Percentiles rank a stretch among this genome's conserved stretches.
Evolutionary conservation across 2,329 filamentous ascomycete genomes (phyloP).

Genomic region (Neocatenulostroma microsporum): DNA sequence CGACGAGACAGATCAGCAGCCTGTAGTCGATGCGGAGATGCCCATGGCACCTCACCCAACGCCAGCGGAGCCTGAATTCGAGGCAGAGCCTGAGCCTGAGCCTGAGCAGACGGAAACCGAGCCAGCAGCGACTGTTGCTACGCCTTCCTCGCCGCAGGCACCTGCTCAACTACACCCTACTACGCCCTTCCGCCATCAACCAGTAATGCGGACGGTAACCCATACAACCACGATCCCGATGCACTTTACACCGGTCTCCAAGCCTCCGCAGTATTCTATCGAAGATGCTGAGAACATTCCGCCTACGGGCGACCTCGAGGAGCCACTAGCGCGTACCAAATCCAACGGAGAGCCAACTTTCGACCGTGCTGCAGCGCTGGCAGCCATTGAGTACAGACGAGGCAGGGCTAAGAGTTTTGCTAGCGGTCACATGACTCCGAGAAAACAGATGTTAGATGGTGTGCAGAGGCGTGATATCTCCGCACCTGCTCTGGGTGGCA

Average conservation of each 20-base stretch:
- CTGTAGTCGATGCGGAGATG: slow-evolving; percentile 10
- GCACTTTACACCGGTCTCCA: slow-evolving; percentile 37
- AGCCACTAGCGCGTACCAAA: no score
- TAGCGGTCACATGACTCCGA: slow-evolving; percentile 54
- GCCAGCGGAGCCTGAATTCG: slow-evolving; percentile 11
- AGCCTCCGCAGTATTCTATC: slow-evolving; percentile 11
- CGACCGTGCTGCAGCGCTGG: slow-evolving; percentile 63
- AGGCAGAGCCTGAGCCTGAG: slow-evolving; percentile 7
- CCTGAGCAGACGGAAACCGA: slow-evolving; percentile 2
- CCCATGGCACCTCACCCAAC: slow-evolving; percentile 15
- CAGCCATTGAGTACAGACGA: slow-evolving; percentile 64
- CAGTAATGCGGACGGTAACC: slow-evolving; percentile 37
- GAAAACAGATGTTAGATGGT: slow-evolving; percentile 51
- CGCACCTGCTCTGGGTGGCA: slow-evolving; percentile 31
- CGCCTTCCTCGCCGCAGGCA: slow-evolving; percentile 27
- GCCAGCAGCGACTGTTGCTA: slow-evolving; percentile 15
- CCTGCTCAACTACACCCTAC: slow-evolving; percentile 18
- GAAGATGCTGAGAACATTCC: slow-evolving; percentile 19
- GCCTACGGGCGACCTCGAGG: slow-evolving; percentile 9
- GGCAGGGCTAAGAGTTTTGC: slow-evolving; percentile 63
- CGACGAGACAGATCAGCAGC: slow-evolving; percentile 7
- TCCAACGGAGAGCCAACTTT: slow-evolving; percentile 22
- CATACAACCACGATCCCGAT: slow-evolving; percentile 44
- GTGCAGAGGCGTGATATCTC: slow-evolving; percentile 40
- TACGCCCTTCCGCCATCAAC: slow-evolving; percentile 18